phyloP scores from a whole-genome alignment of 2,329 filamentous ascomycete species.

The Didymella segeticola region DNA sequence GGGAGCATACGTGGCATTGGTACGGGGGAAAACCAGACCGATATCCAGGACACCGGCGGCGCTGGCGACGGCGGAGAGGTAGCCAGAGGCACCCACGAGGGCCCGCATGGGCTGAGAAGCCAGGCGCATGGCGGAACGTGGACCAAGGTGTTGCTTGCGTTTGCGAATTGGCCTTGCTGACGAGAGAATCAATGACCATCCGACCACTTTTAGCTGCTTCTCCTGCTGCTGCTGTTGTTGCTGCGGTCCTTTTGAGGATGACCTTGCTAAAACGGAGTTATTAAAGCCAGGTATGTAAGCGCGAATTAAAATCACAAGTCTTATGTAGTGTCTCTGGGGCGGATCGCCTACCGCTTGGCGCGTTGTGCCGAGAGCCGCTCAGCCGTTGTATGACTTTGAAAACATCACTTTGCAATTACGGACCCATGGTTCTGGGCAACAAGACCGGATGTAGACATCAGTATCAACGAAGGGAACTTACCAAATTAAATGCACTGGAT shows the following conservation, averaged over 20 bases:
- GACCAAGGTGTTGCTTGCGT: slow-evolving; percentile 1
- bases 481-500: too few species aligned
- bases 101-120: slow-evolving; percentile 3
- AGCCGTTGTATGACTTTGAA: too few species aligned
- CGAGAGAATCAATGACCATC: background rate
- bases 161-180: slow-evolving; percentile 1
- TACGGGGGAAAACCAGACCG: slow-evolving; percentile 3
- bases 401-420: too few species aligned
- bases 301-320: slow-evolving; percentile 1
- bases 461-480: too few species aligned
- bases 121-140: slow-evolving; percentile 3
- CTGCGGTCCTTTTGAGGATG: slow-evolving; percentile 5
- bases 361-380: background rate
- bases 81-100: slow-evolving; percentile 1
- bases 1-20: background rate
- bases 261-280: background rate
- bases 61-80: background rate
- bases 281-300: background rate
- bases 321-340: slow-evolving; percentile 5
- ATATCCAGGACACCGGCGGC: slow-evolving; percentile 3
- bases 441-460: too few species aligned
- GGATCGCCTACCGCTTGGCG: slow-evolving; percentile 1
- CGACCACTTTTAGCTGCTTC: background rate
- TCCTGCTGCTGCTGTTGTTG: background rate
- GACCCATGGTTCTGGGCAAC: too few species aligned